These are phyloP conservation scores for Komagataella phaffii DNA, from an alignment of 805 yeast genomes.

Conservation along the genomic window DNA sequence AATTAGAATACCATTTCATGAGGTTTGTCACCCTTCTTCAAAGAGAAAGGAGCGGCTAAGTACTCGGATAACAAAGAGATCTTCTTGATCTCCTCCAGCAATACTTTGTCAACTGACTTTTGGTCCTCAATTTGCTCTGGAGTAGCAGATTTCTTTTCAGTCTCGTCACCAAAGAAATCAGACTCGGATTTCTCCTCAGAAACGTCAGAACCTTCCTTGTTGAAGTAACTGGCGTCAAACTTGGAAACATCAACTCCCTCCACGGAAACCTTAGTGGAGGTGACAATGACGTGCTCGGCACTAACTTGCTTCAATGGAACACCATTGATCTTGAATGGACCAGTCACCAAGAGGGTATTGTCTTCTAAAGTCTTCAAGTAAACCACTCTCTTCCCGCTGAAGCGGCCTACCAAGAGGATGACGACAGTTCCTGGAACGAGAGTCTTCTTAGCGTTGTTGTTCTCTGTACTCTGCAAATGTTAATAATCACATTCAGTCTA, in stretches of 20 bases:
- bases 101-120: slow-evolving; percentile 86
- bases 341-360: slow-evolving; percentile 93
- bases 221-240: slow-evolving; percentile 90
- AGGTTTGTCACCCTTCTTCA: slow-evolving; percentile 97
- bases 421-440: slow-evolving; percentile 97
- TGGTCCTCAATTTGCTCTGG: slow-evolving; percentile 95
- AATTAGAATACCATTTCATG: slow-evolving; percentile 92
- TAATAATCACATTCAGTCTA: neutral
- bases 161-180: slow-evolving; percentile 71
- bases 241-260: slow-evolving; percentile 75
- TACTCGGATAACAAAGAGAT: slow-evolving; percentile 95
- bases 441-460: slow-evolving; percentile 47
- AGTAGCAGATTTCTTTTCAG: slow-evolving; percentile 77
- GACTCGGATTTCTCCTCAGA: slow-evolving; percentile 81
- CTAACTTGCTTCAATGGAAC: slow-evolving; percentile 99
- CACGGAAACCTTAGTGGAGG: slow-evolving; percentile 84
- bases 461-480: slow-evolving; percentile 19
- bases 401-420: slow-evolving; percentile 96
- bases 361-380: slow-evolving; percentile 94
- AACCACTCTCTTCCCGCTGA: slow-evolving; percentile 99
- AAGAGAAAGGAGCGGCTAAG: slow-evolving; percentile 89
- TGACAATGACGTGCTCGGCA: slow-evolving; percentile 97
- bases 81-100: slow-evolving; percentile 90
- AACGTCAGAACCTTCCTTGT: slow-evolving; percentile 73
- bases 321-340: slow-evolving; percentile 99